Conservation (phyloP, 2,329 filamentous ascomycete species). For the Aspergillus pseudotamarii region DNA sequence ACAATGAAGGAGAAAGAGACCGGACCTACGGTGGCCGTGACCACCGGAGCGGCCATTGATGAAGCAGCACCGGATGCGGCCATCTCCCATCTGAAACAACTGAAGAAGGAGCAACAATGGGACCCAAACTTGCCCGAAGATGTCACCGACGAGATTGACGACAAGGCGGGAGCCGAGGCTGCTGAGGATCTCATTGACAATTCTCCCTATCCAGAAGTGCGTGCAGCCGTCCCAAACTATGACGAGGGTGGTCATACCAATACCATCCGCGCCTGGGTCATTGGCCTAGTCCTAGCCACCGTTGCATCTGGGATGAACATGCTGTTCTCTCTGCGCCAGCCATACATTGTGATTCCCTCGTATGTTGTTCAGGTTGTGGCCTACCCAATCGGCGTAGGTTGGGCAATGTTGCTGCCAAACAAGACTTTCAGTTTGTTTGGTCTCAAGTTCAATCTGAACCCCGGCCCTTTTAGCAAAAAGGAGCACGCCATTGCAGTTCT, state of each 20-base stretch:
- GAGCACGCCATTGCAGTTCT: constrained; percentile 50
- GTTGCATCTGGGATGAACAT: constrained; percentile 65
- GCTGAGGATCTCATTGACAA: constrained; percentile 66
- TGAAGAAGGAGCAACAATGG: constrained; percentile 64
- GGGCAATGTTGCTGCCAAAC: constrained; percentile 43
- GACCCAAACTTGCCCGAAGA: constrained; percentile 68
- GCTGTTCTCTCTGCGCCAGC: constrained; percentile 60
- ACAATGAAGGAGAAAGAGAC: constrained; percentile 3
- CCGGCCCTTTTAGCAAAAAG: constrained; percentile 51
- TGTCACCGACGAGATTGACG: constrained; percentile 62
- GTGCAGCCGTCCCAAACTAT: constrained; percentile 66
- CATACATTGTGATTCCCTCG: constrained; percentile 62
- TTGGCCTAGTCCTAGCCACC: constrained; percentile 64
- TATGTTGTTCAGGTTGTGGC: constrained; percentile 66
- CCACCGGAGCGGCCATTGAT: neutral
- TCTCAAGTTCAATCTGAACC: constrained; percentile 43
- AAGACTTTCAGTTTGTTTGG: constrained; percentile 42
- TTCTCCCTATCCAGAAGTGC: constrained; percentile 69
- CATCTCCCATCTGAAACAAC: constrained; percentile 51
- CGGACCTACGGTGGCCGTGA: neutral
- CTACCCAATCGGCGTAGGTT: constrained; percentile 54
- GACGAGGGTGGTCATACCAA: constrained; percentile 67
- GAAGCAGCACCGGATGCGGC: constrained; percentile 23
- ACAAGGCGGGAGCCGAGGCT: constrained; percentile 59
- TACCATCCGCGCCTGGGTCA: constrained; percentile 66